Base-by-base conservation (phyloP, 768 basidiomycete species). In the Termitomyces sp. region DNA sequence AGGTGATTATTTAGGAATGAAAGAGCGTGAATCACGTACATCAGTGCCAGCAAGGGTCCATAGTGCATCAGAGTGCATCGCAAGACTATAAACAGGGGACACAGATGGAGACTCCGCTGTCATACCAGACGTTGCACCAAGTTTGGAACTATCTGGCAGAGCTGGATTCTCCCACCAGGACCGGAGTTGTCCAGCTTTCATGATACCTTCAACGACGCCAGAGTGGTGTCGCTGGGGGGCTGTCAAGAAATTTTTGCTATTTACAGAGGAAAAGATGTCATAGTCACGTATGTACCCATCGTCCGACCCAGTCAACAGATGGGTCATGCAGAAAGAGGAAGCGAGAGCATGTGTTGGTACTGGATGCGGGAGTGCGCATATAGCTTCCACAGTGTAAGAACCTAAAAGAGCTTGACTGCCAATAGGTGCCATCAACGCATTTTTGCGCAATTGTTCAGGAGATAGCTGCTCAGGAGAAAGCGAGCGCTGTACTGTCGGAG, bases 271-370 rank as follows among this genome's bases (percentile, higher is more conserved):
- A 72, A 93, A 97, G 48, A 96, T 83, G 70, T 98, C 93, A 73
- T 95, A 98, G 74, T 92, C 83, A 37, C 95, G 85, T 44, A 98
- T 89, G 64, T 93, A 95, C 9, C 95, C 95, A 69, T 98, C 95
- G 63, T 96, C 90, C 13, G 91, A 92, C 36, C 95, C 95, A 14
- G 95, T 95, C 33, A 96, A 71, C 22, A 97, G 77, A 68, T 95
- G 92, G 20, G 90, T 85, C 82, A 95, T 85, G 72, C 95, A 96
- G 27, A 83, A 72, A 0, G 93, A 94, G 4, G 89, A 79, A 10
- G 94, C 90, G 13, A 98, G 82, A n/a, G 90, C 81, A 71, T 97
- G 91, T 0, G 91, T 93, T 4, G 93, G 86, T 4, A 84, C 85
- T 4, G 93, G 93, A 62, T 95, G 91, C 1, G 95, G 92, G 56